Conservation (phyloP, 2,329 filamentous ascomycete species). For the Alternaria sp. region DNA sequence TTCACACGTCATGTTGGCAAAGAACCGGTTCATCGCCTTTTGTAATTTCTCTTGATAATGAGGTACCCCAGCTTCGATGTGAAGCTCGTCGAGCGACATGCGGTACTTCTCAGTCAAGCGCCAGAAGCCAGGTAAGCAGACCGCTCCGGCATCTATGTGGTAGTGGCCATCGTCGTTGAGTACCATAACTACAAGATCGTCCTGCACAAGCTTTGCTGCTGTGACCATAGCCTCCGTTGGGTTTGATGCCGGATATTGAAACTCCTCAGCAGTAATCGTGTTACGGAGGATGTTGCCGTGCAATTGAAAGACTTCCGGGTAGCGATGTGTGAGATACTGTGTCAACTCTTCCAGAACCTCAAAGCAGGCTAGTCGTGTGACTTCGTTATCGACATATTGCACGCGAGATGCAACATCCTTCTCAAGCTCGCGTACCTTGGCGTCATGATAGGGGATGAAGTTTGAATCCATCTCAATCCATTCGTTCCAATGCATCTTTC, state of each 20-base stretch:
- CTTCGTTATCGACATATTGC: neutral
- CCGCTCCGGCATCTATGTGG: slow-evolving; percentile 6
- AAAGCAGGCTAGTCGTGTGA: neutral
- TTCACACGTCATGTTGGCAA: slow-evolving; percentile 5
- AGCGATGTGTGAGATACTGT: slow-evolving; percentile 7
- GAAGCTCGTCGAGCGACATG: slow-evolving; percentile 3
- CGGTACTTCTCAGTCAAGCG: slow-evolving; percentile 6
- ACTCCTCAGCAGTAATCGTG: neutral
- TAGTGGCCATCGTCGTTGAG: slow-evolving; percentile 6
- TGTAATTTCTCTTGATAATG: slow-evolving; percentile 5
- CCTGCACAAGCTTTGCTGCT: slow-evolving; percentile 3
- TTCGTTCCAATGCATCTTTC: slow-evolving; percentile 7
- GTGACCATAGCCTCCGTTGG: slow-evolving; percentile 6
- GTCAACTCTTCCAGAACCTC: slow-evolving; percentile 7
- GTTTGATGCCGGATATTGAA: neutral
- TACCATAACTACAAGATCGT: slow-evolving; percentile 4
- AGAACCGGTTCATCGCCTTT: slow-evolving; percentile 8
- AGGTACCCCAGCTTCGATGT: slow-evolving; percentile 6
- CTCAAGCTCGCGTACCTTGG: neutral
- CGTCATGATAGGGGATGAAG: slow-evolving; percentile 2
- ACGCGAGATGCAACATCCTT: neutral
- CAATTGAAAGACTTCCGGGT: slow-evolving; percentile 3
- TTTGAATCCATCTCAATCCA: slow-evolving; percentile 12
- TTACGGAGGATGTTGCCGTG: neutral
- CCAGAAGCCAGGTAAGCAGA: slow-evolving; percentile 7